Evolutionary conservation across 495 filamentous ascomycete genomes (phyloP).

Genomic region (Thozetella sp.): DNA sequence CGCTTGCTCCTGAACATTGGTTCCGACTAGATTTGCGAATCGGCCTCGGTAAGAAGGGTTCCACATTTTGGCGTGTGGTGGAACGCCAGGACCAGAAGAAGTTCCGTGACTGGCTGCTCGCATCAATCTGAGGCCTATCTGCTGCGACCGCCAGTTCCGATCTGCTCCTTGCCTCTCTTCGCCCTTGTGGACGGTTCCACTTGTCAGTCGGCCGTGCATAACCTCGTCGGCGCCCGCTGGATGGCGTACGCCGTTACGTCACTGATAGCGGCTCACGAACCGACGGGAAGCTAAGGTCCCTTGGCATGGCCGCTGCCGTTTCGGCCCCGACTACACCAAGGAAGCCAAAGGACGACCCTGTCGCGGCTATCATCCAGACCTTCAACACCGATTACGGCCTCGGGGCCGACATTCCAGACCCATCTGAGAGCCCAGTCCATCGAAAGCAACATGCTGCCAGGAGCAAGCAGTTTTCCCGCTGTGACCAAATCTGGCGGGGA

Average conservation of each 20-base stretch:
- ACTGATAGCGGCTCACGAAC: background rate
- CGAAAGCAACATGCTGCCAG: constrained; percentile 10
- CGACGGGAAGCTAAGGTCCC: background rate
- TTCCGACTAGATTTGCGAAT: no score
- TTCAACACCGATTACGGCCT: constrained; percentile 25
- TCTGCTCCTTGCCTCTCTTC: background rate
- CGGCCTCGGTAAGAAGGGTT: no score
- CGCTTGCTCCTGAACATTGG: no score
- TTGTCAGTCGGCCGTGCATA: no score
- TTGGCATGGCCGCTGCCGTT: background rate
- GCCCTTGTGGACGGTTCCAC: background rate
- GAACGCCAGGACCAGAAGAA: no score
- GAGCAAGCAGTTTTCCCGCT: constrained; percentile 10
- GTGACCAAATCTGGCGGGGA: constrained; percentile 12
- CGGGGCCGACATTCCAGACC: constrained; percentile 16
- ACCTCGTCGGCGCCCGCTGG: no score
- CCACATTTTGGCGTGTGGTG: no score
- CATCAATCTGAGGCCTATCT: no score
- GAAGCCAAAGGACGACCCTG: constrained; percentile 7
- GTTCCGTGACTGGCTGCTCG: no score
- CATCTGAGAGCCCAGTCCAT: constrained; percentile 10
- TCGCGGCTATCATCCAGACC: constrained; percentile 9
- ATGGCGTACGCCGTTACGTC: no score
- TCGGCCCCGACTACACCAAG: constrained; percentile 14
- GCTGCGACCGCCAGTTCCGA: no score